phyloP scores from a whole-genome alignment of 2,329 filamentous ascomycete genomes.

The Aureobasidium pullulans region DNA sequence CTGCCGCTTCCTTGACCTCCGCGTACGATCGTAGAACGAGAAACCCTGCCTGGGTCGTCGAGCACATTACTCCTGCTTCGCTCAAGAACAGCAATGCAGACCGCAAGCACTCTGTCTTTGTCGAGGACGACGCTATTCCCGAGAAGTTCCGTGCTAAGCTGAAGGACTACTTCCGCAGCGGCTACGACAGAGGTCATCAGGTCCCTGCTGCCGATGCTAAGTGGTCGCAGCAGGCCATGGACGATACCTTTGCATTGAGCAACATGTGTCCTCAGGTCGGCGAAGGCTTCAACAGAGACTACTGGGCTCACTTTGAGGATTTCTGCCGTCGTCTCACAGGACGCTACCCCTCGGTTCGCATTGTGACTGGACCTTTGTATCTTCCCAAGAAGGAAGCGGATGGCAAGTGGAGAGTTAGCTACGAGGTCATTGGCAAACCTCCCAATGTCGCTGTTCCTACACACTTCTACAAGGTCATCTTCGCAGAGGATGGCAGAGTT shows the following conservation, averaged over 20 bases:
- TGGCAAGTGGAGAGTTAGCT: conserved; percentile 90
- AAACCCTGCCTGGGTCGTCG: conserved; percentile 86
- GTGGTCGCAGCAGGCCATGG: conserved; percentile 91
- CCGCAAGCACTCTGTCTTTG: conserved; percentile 73
- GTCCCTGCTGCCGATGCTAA: conserved; percentile 94
- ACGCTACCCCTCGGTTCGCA: conserved; percentile 76
- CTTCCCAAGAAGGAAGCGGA: conserved; percentile 77
- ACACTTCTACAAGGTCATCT: conserved; percentile 99
- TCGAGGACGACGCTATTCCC: conserved; percentile 74
- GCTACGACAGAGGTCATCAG: conserved; percentile 94
- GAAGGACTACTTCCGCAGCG: conserved; percentile 88
- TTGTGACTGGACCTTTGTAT: conserved; percentile 91
- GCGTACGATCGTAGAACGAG: conserved; percentile 83
- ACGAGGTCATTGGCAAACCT: conserved; percentile 91
- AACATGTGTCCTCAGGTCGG: conserved; percentile 99
- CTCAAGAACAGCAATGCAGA: conserved; percentile 69
- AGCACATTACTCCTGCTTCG: conserved; percentile 90
- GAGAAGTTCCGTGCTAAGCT: conserved; percentile 82
- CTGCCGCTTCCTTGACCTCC: conserved; percentile 69
- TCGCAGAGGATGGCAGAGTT: conserved; percentile 70
- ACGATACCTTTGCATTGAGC: conserved; percentile 83
- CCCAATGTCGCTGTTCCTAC: conserved; percentile 94
- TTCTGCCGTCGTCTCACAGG: conserved; percentile 81
- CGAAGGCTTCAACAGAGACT: conserved; percentile 96
- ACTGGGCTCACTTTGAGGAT: conserved; percentile 98